These are phyloP conservation scores for Russula dissimulans DNA, from an alignment of 768 basidiomycete genomes.

Conservation along the genomic window DNA sequence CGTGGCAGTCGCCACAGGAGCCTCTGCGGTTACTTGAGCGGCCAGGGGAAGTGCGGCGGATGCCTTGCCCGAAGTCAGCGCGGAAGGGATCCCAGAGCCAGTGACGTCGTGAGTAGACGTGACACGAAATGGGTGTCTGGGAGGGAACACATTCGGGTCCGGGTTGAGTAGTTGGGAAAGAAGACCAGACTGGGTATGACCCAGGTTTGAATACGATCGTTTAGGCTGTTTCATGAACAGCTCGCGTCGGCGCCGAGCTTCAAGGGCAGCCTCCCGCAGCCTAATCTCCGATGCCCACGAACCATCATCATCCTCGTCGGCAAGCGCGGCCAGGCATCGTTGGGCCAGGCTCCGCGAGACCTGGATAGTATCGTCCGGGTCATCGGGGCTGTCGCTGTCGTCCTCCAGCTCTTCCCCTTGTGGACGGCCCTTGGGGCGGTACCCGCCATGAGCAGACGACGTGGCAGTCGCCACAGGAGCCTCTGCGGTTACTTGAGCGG, in stretches of 20 bases:
- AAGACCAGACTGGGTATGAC: constrained; percentile 45
- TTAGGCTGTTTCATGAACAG: constrained; percentile 67
- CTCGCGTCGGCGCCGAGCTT: constrained; percentile 56
- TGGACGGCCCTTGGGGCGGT: constrained; percentile 58
- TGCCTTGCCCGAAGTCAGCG: constrained; percentile 44
- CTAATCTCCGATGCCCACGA: constrained; percentile 49
- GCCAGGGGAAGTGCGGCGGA: constrained; percentile 51
- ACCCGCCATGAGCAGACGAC: constrained; percentile 28
- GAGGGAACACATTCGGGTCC: constrained; percentile 50
- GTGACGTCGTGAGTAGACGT: constrained; percentile 45
- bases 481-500: constrained; percentile 38
- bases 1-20: constrained; percentile 11
- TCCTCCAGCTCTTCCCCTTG: constrained; percentile 60
- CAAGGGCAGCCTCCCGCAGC: constrained; percentile 47
- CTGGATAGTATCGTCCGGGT: constrained; percentile 43
- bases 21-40: constrained; percentile 36
- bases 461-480: constrained; percentile 14
- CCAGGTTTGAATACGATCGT: constrained; percentile 52
- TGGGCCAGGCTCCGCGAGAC: constrained; percentile 63
- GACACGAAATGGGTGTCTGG: constrained; percentile 48
- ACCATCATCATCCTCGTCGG: constrained; percentile 37
- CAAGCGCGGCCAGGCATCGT: constrained; percentile 52
- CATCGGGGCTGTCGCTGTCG: constrained; percentile 43
- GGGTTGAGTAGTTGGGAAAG: constrained; percentile 67
- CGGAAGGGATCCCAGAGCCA: constrained; percentile 22